These are phyloP conservation scores for Pythium rhizo-oryzae DNA, from an alignment of 352 stramenopile species.

Conservation along the genomic window DNA sequence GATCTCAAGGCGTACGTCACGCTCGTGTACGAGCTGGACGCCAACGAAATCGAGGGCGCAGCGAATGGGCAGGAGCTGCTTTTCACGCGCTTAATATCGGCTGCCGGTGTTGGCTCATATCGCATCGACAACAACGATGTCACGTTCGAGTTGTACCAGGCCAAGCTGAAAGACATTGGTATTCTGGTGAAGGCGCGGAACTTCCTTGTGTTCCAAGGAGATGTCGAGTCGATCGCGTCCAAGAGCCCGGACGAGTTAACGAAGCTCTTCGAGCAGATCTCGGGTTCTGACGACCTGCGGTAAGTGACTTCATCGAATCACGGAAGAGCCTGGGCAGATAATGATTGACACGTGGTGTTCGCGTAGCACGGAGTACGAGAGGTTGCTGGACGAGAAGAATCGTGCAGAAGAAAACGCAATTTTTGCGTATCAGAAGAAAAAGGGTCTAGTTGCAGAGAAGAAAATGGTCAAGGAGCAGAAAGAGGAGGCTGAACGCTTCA, in stretches of 20 bases:
- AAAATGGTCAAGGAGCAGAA: constrained; percentile 95
- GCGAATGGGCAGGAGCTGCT: constrained; percentile 68
- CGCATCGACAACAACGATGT: constrained; percentile 80
- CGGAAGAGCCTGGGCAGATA: neutral
- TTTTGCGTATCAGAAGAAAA: constrained; percentile 97
- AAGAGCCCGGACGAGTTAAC: constrained; percentile 97
- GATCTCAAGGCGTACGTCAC: constrained; percentile 85
- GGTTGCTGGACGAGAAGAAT: constrained; percentile 90
- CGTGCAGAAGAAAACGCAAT: constrained; percentile 93
- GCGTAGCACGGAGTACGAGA: constrained; percentile 73
- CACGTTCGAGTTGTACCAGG: constrained; percentile 93
- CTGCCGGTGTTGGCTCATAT: constrained; percentile 89
- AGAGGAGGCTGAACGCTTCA: constrained; percentile 90
- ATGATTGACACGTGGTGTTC: neutral
- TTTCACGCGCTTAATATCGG: constrained; percentile 95
- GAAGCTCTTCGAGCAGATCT: constrained; percentile 98
- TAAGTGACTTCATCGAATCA: constrained; percentile 22
- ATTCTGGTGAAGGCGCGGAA: constrained; percentile 99
- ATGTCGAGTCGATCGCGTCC: constrained; percentile 97
- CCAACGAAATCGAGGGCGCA: constrained; percentile 56
- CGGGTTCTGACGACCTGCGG: constrained; percentile 87
- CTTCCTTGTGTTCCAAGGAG: constrained; percentile 99
- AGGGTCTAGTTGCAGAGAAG: constrained; percentile 93
- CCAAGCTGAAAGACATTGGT: constrained; percentile 94
- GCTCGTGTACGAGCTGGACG: constrained; percentile 92